Percentiles rank a stretch among this genome's conserved stretches.
Evolutionary conservation across 768 basidiomycete genomes (phyloP).

Genomic region (Phlebiopsis flavidoalba): DNA sequence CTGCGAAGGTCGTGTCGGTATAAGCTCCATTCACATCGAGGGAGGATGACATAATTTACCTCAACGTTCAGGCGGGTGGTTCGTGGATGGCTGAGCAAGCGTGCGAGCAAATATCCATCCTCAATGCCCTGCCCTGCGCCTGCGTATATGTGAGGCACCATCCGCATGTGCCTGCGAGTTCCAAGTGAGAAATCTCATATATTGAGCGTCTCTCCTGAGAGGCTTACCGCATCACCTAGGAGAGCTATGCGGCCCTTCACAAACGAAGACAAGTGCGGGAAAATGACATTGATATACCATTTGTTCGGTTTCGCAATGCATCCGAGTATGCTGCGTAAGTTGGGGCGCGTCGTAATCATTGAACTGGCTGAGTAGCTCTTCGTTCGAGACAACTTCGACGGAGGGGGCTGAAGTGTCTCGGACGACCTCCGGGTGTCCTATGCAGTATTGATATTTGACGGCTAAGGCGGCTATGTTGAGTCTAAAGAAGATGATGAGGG

Average conservation of each 20-base stretch:
- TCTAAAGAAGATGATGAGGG: slow-evolving; percentile 18
- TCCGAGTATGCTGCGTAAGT: slow-evolving; percentile 1
- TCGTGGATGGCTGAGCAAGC: slow-evolving; percentile 2
- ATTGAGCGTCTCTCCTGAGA: too few relatives aligned
- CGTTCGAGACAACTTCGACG: background rate
- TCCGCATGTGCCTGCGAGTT: slow-evolving; percentile 10
- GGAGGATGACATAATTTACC: background rate
- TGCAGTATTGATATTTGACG: background rate
- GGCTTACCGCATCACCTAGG: slow-evolving; percentile 11
- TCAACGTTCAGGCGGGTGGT: slow-evolving; percentile 1
- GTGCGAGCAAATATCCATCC: slow-evolving; percentile 7
- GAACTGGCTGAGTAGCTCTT: slow-evolving; percentile 1
- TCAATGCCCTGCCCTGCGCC: slow-evolving; percentile 12
- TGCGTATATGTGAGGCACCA: slow-evolving; percentile 11
- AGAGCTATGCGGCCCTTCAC: slow-evolving; percentile 8
- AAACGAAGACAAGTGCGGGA: slow-evolving; percentile 7
- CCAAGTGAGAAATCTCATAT: background rate
- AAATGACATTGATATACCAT: slow-evolving; percentile 7
- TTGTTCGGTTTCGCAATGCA: slow-evolving; percentile 8
- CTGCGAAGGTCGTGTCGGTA: background rate
- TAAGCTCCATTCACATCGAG: background rate
- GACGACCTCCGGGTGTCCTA: background rate
- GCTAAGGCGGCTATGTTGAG: slow-evolving; percentile 42
- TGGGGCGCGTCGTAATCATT: slow-evolving; percentile 4
- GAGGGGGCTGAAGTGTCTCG: background rate